Evolutionary conservation across 176 grass and related monocot genomes (phyloP).

Genomic region (Carex parvula): DNA sequence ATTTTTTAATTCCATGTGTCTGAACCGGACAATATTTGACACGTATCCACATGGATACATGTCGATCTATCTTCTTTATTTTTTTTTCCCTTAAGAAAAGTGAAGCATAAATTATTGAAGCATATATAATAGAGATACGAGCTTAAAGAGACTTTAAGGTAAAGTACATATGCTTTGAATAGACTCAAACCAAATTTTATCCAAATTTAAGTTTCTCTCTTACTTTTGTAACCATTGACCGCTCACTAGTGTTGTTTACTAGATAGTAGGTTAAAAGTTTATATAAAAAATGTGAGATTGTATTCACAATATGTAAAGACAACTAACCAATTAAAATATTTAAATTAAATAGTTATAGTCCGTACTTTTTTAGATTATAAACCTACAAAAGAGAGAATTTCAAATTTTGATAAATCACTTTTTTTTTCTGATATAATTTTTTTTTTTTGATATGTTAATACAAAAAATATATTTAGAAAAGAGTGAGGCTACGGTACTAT

Average conservation of each 20-base stretch:
- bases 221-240: background rate
- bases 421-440: too few species aligned
- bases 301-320: background rate
- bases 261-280: too few species aligned
- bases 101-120: background rate
- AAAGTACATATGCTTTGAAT: background rate
- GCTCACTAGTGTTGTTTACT: background rate
- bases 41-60: background rate
- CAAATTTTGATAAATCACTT: too few species aligned
- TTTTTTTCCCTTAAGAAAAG: background rate
- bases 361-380: background rate
- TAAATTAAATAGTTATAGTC: background rate
- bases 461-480: too few species aligned
- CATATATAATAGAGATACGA: background rate
- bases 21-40: slow-evolving; percentile 11
- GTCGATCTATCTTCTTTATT: background rate
- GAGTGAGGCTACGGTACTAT: too few species aligned
- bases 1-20: background rate
- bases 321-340: background rate
- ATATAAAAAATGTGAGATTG: background rate
- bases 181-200: too few species aligned
- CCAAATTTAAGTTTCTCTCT: background rate
- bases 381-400: background rate
- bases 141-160: background rate
- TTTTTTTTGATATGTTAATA: too few species aligned